A percentile compares a stretch with the other conserved stretches of the same genome.
Conservation (phyloP, 768 basidiomycete species). For the Tephrocybe sp. region DNA sequence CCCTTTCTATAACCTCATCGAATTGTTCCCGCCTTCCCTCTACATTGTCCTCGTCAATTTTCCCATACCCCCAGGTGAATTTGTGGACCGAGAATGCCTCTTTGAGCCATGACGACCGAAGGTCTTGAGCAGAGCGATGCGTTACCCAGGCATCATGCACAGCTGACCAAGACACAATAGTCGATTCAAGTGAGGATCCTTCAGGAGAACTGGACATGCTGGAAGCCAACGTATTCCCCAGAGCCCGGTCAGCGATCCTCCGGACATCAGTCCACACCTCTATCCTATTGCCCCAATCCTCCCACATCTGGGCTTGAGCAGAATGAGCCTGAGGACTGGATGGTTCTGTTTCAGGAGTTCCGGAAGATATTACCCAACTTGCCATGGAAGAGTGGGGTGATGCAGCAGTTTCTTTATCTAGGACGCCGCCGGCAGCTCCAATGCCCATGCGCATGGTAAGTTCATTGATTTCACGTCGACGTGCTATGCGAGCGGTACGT, state of each 20-base stretch:
- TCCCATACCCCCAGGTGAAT: constrained; percentile 25
- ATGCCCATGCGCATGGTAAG: constrained; percentile 83
- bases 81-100: constrained; percentile 37
- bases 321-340: not conserved
- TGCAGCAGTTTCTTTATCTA: constrained; percentile 43
- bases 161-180: constrained; percentile 64
- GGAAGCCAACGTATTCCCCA: constrained; percentile 61
- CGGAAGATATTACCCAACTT: constrained; percentile 13
- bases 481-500: constrained; percentile 51
- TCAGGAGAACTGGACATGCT: constrained; percentile 23
- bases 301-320: constrained; percentile 39
- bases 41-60: constrained; percentile 35
- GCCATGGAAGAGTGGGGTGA: constrained; percentile 6
- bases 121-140: constrained; percentile 46
- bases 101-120: constrained; percentile 63
- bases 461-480: constrained; percentile 78
- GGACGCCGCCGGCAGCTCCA: constrained; percentile 67
- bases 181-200: constrained; percentile 52
- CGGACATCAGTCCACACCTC: constrained; percentile 71
- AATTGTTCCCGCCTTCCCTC: constrained; percentile 36
- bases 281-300: constrained; percentile 69
- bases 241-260: constrained; percentile 73
- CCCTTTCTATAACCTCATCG: constrained; percentile 75
- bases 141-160: constrained; percentile 68
- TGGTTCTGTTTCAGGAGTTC: not conserved